Base-by-base conservation (phyloP, 306 rosid species). In the Carpinus fangiana region DNA sequence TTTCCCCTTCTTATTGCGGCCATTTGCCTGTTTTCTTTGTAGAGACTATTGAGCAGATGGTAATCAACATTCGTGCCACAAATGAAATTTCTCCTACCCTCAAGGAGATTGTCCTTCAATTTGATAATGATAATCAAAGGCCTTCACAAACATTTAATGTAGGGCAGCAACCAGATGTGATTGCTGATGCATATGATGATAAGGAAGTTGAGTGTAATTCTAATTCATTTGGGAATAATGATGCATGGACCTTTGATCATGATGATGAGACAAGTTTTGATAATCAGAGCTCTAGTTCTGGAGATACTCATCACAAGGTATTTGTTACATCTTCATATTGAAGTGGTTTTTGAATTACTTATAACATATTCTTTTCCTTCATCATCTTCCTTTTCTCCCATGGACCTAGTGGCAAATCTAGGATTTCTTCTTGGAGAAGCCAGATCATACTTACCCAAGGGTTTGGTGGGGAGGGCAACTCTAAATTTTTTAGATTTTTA, bases 11-110 rank as follows among this genome's bases (percentile, higher is more conserved):
- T 57, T 60, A n/a, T 70, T 48, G 38, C 18, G 21, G 74, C 26
- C 4, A 21, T 38, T 79, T 50, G 20, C 38, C 23, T 53, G 31
- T 51, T 72, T 64, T 64, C 20, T 62, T 43, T 61, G 73, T 72
- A 81, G 78, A 81, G 46, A 71, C 47, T 12, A 17, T 81, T 46
- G 70, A 76, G 73, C 69, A 81, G 74, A 81, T 62, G 81, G 81
- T 76, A 69, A 48, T 52, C 45, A 65, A 65, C 77, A 76, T 81
- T 61, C 28, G 26, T 34, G 50, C 78, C 53, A 11, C 14, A 18
- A 72, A 53, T 43, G 74, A 76, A 61, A 76, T 81, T 60, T 81
- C 62, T 76, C 84, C 84, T 8, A 64, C 74, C 72, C 64, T 76
- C 21, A 53, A 23, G 73, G 78, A 71, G 46, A 72, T 81, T 31